phyloP scores from a whole-genome alignment of 345 rosid genomes.

The Brassica nigra region DNA sequence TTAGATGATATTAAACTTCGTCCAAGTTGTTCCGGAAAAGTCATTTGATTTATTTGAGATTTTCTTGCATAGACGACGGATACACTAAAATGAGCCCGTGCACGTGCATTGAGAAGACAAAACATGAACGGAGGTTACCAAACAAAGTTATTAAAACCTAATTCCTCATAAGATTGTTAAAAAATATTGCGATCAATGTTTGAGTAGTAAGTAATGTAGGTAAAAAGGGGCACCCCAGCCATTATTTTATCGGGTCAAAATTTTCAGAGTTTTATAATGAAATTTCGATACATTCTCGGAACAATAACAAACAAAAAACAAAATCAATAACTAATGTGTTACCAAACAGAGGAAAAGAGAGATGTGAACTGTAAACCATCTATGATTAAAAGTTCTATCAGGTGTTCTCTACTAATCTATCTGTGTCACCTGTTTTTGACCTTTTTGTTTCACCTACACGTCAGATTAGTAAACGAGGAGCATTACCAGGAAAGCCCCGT shows the following conservation, averaged over 20 bases:
- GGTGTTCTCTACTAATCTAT: neutral
- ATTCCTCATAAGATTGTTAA: neutral
- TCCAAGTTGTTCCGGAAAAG: neutral
- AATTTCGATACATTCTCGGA: neutral
- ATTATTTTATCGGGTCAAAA: neutral
- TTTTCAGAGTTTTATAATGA: neutral
- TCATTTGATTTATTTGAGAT: neutral
- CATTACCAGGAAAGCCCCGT: neutral
- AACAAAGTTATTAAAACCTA: constrained; percentile 23
- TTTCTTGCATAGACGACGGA: neutral
- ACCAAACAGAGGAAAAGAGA: neutral
- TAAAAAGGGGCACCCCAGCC: constrained; percentile 12
- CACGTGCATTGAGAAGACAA: constrained; percentile 10
- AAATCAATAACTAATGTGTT: neutral
- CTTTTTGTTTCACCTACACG: neutral
- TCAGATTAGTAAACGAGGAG: neutral
- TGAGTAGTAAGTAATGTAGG: constrained; percentile 26
- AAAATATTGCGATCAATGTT: constrained; percentile 11
- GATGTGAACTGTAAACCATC: neutral
- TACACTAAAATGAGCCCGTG: neutral
- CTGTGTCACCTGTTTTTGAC: neutral
- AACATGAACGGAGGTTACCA: constrained; percentile 3
- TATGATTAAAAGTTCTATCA: neutral
- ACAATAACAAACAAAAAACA: neutral
- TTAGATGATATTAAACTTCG: neutral